phyloP scores from a whole-genome alignment of 2,329 filamentous ascomycete genomes.

The Phialophora expanda region DNA sequence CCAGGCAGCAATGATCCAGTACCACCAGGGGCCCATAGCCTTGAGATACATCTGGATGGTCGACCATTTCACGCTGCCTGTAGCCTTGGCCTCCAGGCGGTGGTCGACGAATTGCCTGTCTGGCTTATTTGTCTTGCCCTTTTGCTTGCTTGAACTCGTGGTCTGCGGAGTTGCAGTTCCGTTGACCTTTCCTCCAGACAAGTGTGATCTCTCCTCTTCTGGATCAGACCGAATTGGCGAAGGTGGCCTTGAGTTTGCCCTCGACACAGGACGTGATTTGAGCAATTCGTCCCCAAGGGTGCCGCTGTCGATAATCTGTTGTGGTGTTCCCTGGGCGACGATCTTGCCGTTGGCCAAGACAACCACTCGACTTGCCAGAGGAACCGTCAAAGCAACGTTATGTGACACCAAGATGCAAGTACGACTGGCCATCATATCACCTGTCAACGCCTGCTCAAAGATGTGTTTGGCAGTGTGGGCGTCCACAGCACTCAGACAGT shows the following conservation, averaged over 20 bases:
- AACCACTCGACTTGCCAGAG: constrained; percentile 78
- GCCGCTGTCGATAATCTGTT: constrained; percentile 82
- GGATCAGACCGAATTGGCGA: constrained; percentile 80
- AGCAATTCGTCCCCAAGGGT: constrained; percentile 84
- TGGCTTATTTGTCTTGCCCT: constrained; percentile 48
- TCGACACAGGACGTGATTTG: constrained; percentile 74
- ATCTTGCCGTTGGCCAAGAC: constrained; percentile 87
- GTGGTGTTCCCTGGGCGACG: constrained; percentile 73
- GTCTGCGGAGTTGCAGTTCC: constrained; percentile 43
- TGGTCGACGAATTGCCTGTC: constrained; percentile 48
- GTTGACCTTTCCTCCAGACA: constrained; percentile 54
- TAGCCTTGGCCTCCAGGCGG: constrained; percentile 76
- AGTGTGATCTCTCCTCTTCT: constrained; percentile 65
- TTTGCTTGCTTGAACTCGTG: constrained; percentile 41
- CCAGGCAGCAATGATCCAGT: constrained; percentile 77
- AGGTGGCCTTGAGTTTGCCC: constrained; percentile 71
- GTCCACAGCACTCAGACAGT: constrained; percentile 94
- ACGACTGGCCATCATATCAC: constrained; percentile 82
- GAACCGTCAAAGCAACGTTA: constrained; percentile 86
- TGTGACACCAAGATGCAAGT: constrained; percentile 97
- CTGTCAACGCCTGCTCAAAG: constrained; percentile 88
- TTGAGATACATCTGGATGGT: constrained; percentile 84
- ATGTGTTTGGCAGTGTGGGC: constrained; percentile 99
- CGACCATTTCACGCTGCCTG: constrained; percentile 83
- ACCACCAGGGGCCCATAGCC: constrained; percentile 96